Conservation (phyloP, 257 asterid genomes). For the Nemophila menziesii region DNA sequence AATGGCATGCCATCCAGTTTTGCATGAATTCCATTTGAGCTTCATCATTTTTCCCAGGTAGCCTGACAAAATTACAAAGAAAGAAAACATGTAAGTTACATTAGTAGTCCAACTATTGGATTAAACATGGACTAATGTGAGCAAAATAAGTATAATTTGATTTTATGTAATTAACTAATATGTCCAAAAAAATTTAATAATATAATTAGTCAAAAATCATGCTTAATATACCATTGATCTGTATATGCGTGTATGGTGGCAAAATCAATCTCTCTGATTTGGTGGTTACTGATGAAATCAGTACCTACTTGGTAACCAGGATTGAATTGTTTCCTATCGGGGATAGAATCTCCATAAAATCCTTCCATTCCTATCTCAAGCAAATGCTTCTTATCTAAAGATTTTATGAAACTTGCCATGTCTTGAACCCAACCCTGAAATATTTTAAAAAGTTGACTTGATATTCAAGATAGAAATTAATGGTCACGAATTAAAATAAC, state of each 20-base stretch:
- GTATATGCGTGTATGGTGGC: slow-evolving; percentile 59
- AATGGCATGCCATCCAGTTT: slow-evolving; percentile 39
- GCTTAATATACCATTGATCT: slow-evolving; percentile 23
- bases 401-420: slow-evolving; percentile 43
- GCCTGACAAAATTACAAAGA: slow-evolving; percentile 10
- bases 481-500: too few relatives aligned
- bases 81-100: too few relatives aligned
- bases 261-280: slow-evolving; percentile 32
- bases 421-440: slow-evolving; percentile 37
- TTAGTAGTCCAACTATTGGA: too few relatives aligned
- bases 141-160: too few relatives aligned
- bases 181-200: too few relatives aligned
- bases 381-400: slow-evolving; percentile 43
- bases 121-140: too few relatives aligned
- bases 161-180: too few relatives aligned
- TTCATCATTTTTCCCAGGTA: slow-evolving; percentile 17
- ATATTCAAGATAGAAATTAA: too few relatives aligned
- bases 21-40: slow-evolving; percentile 32
- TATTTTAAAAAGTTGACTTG: too few relatives aligned
- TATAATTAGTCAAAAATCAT: too few relatives aligned
- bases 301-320: slow-evolving; percentile 49
- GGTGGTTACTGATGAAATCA: slow-evolving; percentile 43
- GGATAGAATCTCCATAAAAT: slow-evolving; percentile 46
- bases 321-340: slow-evolving; percentile 33
- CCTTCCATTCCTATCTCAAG: slow-evolving; percentile 56